Evolutionary conservation across 1,284 basidiomycete species (phyloP), one percentile per base, ranked within the genome.

Genomic region (Ustilago nuda): DNA sequence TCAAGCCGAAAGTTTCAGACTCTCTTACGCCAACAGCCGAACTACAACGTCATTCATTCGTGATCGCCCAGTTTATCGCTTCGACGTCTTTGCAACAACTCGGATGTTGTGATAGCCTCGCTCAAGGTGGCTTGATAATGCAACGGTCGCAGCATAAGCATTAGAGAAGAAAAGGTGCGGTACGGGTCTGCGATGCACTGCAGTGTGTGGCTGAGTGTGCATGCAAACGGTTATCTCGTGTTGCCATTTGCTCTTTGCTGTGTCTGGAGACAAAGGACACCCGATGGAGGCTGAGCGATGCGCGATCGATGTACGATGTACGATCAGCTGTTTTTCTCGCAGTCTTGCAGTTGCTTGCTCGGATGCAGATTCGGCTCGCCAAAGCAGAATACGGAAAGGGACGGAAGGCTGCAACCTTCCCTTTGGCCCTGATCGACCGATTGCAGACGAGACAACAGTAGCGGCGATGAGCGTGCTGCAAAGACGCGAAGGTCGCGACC

Each of bases 1-100:
- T 19, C 12, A 45, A 45, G 43, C 43, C n/a, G n/a, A 45, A 32
- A 50, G 30, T 12, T 4, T 7, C 27, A 17, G 30, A 27, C 48
- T 50, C 48, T 50, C 23, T 50, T 27, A 32, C 45, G n/a, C 45
- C 45, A 23, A 48, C 23, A 30, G n/a, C 45, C 39, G 39, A 48
- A 23, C 19, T 17, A 2, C 45, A 48, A 48, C 45, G 19, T 48
- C 45, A 48, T 48, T 48, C 19, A 23, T 19, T 48, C 64, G 64
- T 66, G 58, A 66, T 66, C 53, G 8, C 54, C 55, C 58, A 51
- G 54, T 55, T 41, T 55, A 27, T 50, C 50, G 39, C 27, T 46
- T 48, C 27, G n/a, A 19, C 45, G 19, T 36, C 13, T 11, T 32
- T 11, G 19, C 32, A 8, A 35, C 23, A 13, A 12, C 15, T 45